Evolutionary conservation across 441 rosid genomes (phyloP).

Genomic region (Arabidopsis lyrata): DNA sequence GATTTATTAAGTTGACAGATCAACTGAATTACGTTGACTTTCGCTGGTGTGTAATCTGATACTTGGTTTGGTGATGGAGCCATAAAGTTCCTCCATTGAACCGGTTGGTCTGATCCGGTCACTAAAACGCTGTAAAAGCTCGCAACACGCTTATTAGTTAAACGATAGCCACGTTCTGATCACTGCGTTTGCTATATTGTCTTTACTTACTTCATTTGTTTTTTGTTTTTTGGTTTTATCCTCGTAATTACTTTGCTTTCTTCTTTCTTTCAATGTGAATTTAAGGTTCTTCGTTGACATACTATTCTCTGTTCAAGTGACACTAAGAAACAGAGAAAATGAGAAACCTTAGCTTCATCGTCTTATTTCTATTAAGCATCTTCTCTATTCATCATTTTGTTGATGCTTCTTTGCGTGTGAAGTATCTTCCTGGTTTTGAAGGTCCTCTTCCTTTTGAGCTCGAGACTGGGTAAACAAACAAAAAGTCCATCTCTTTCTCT

Average conservation of each 20-base stretch:
- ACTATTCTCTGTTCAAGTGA: not conserved
- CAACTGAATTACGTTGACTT: not conserved
- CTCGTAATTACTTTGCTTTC: not conserved
- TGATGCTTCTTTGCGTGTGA: slow-evolving; percentile 43
- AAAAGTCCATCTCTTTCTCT: not conserved
- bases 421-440: slow-evolving; percentile 73
- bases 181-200: slow-evolving; percentile 11
- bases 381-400: slow-evolving; percentile 29
- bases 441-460: slow-evolving; percentile 79
- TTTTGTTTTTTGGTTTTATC: not conserved
- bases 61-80: not conserved
- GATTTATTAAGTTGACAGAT: not conserved
- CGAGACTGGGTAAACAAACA: slow-evolving; percentile 59
- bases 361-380: slow-evolving; percentile 15
- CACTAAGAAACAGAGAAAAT: slow-evolving; percentile 25
- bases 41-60: not conserved
- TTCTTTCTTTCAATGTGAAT: slow-evolving; percentile 47
- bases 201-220: not conserved
- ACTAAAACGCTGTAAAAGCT: not conserved
- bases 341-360: slow-evolving; percentile 4
- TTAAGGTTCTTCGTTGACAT: not conserved
- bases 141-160: not conserved
- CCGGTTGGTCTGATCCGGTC: not conserved
- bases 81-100: not conserved
- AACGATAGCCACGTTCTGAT: slow-evolving; percentile 25